Conservation (phyloP, 2,329 filamentous ascomycete genomes). For the Alternaria brassicae region DNA sequence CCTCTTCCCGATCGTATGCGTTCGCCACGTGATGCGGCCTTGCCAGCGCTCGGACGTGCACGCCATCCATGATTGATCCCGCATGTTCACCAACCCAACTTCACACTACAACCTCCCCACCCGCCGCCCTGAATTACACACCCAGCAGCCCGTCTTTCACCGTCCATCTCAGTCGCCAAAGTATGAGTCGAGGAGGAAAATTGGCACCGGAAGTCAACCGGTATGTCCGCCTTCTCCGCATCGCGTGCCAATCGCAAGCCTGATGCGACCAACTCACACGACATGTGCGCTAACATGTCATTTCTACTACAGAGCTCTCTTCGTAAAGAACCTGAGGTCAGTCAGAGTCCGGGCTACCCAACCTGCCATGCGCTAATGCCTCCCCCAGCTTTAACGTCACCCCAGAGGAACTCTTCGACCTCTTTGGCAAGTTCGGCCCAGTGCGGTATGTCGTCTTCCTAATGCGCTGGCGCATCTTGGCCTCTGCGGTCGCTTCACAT, state of each 20-base stretch:
- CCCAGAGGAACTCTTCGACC: conserved; percentile 95
- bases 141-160: conserved; percentile 32
- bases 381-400: conserved; percentile 91
- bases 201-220: conserved; percentile 99
- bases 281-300: conserved; percentile 43
- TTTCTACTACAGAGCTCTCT: conserved; percentile 78
- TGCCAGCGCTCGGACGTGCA: conserved; percentile 11
- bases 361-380: conserved; percentile 21
- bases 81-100: conserved; percentile 17
- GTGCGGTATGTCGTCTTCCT: conserved; percentile 73
- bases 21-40: conserved; percentile 8
- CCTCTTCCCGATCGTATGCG: background rate
- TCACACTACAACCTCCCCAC: conserved; percentile 11
- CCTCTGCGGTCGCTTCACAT: background rate
- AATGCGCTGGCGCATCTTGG: conserved; percentile 9
- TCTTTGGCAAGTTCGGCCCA: conserved; percentile 96
- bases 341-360: background rate
- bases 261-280: conserved; percentile 31
- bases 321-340: conserved; percentile 99
- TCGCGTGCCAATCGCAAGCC: conserved; percentile 24
- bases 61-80: conserved; percentile 14
- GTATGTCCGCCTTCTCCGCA: conserved; percentile 61
- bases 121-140: conserved; percentile 19
- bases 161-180: conserved; percentile 55
- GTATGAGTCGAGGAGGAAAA: conserved; percentile 96